A percentile compares a stretch with the other conserved stretches of the same genome.
phyloP scores from a whole-genome alignment of 768 basidiomycete species.

The Trametes cinnabarina region DNA sequence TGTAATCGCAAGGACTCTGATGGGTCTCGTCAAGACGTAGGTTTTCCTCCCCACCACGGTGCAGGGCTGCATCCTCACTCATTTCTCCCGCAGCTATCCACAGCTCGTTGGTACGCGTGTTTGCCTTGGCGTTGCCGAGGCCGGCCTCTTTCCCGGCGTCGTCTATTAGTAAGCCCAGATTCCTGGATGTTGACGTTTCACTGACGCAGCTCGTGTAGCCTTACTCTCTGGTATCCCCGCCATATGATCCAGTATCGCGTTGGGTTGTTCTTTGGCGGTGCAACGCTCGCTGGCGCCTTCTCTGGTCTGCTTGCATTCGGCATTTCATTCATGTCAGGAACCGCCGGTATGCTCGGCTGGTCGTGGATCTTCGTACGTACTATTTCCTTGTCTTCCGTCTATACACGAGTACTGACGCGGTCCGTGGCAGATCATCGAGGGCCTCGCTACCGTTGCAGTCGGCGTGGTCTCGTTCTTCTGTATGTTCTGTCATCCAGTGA shows the following conservation, averaged over 20 bases:
- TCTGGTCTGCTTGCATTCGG: conserved; percentile 34
- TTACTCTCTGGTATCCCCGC: conserved; percentile 25
- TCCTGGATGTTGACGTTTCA: neutral
- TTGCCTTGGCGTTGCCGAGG: conserved; percentile 62
- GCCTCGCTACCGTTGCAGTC: conserved; percentile 54
- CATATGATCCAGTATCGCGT: conserved; percentile 30
- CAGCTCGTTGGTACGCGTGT: conserved; percentile 56
- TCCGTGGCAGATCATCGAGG: conserved; percentile 54
- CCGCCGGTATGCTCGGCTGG: conserved; percentile 29
- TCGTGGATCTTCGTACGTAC: conserved; percentile 32
- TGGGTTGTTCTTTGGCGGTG: conserved; percentile 30
- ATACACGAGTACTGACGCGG: neutral
- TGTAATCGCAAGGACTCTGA: conserved; percentile 43
- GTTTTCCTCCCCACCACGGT: neutral
- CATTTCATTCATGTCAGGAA: conserved; percentile 36
- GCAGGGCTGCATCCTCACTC: neutral
- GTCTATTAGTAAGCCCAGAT: conserved; percentile 53
- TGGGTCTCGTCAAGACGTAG: conserved; percentile 67
- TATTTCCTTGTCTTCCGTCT: neutral
- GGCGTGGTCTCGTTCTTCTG: conserved; percentile 38
- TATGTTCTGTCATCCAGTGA: neutral
- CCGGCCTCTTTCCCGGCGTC: conserved; percentile 69
- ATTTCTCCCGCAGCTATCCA: conserved; percentile 42
- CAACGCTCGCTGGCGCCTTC: conserved; percentile 27
- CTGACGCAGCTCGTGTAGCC: neutral